phyloP scores from a whole-genome alignment of 2,329 filamentous ascomycete genomes.

The Ascochyta rabiei region DNA sequence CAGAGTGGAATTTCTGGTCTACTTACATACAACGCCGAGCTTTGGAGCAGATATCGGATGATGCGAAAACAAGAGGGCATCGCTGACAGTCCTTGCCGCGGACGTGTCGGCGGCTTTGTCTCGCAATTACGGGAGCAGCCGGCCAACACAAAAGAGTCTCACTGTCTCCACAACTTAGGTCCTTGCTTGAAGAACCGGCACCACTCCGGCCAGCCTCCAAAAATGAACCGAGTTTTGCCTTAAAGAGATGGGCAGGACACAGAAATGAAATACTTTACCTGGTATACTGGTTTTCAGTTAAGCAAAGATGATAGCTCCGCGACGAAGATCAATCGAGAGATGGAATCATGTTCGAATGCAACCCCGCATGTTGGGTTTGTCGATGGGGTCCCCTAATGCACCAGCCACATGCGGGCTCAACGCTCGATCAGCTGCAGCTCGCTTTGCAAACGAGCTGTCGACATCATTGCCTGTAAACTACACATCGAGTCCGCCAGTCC shows the following conservation, averaged over 20 bases:
- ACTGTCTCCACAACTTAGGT: background rate
- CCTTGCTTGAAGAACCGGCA: background rate
- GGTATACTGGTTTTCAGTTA: too few relatives aligned
- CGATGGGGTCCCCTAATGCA: background rate
- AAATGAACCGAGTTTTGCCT: background rate
- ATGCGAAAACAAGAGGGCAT: background rate
- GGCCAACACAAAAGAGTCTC: slow-evolving; percentile 2
- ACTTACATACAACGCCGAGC: slow-evolving; percentile 39
- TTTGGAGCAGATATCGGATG: slow-evolving; percentile 18
- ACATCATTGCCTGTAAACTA: background rate
- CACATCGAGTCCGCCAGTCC: background rate
- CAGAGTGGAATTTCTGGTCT: slow-evolving; percentile 57
- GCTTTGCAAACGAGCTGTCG: background rate
- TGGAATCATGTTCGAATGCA: too few relatives aligned
- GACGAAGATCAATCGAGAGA: too few relatives aligned
- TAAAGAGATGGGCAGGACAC: too few relatives aligned
- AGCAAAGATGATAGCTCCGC: too few relatives aligned
- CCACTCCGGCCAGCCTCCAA: background rate
- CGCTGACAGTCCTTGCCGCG: too few relatives aligned
- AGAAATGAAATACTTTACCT: too few relatives aligned
- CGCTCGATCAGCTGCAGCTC: background rate
- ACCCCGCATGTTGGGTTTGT: background rate
- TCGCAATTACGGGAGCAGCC: background rate
- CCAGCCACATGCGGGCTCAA: background rate
- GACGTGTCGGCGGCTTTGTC: background rate